Base-by-base conservation (phyloP, 2,329 filamentous ascomycete genomes). In the Colletotrichum lini region DNA sequence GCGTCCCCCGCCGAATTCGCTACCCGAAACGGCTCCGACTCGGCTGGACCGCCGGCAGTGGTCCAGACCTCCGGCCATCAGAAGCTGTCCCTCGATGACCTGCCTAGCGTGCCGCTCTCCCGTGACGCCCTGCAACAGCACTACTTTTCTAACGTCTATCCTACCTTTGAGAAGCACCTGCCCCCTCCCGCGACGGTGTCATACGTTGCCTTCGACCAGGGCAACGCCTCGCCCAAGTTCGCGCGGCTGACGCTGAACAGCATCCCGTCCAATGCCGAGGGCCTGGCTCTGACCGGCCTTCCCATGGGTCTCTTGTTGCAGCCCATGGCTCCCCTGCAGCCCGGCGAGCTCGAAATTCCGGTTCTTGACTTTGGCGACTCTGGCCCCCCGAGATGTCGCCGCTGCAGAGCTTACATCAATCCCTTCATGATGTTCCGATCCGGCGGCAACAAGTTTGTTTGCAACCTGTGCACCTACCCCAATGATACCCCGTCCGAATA, bases 391-490 rank as follows among this genome's bases (percentile, higher is more conserved):
- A 90, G 96, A 80, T 99, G 96, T 82, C 91, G 94, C 77, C 89
- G 96, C 83, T 99, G 96, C 85, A 90, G 96, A 79, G 93, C 96
- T 16, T 99, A 99, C 83, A 97, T 99, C 84, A 99, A 99, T 79
- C 96, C 96, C 2, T 99, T 99, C 80, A 98, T 99, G 96, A 93
- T 95, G 79, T 99, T 99, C 87, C 90, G 93, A 70, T 92, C 93
- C 18, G 96, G 96, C 47, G 96, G 96, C 68, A 98, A 96, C 84
- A 98, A 97, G 80, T 97, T 98, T 80, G 94, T 98, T 63, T 99
- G 96, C 85, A 99, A 99, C 79, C 94, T 99, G 83, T 99, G 96
- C 84, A 96, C 93, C 26, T 97, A 98, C 80, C 95, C 96, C 60
- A 99, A 98, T 80, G 96, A 99, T 78, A 97, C 97, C 0, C 86